Percentiles rank a stretch among this genome's conserved stretches.
Conservation (phyloP, 1,139 yeast species). For the Entelexis sorbosivorans region DNA sequence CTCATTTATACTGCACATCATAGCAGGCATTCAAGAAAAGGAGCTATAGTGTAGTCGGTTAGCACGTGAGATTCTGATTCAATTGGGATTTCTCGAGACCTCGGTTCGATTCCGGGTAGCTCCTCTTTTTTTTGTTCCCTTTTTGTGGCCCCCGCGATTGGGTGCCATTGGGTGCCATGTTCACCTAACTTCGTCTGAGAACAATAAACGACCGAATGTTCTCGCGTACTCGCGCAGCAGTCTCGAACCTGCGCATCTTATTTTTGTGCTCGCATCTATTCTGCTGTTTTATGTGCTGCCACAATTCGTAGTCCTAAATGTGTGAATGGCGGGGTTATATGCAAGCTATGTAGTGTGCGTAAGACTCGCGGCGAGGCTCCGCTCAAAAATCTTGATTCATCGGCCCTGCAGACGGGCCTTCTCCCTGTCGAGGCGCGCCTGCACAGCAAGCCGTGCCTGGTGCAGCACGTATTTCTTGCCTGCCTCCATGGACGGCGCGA, state of each 20-base stretch:
- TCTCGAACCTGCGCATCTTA: too few species aligned
- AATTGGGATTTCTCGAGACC: conserved; percentile 21
- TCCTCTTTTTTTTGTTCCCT: conserved; percentile 13
- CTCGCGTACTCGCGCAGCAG: too few species aligned
- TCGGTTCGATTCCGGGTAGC: conserved; percentile 23
- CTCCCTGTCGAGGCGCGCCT: conserved; percentile 23
- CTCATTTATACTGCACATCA: not conserved
- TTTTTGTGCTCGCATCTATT: too few species aligned
- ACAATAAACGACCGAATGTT: too few species aligned
- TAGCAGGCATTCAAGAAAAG: conserved; percentile 2
- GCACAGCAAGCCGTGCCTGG: conserved; percentile 24
- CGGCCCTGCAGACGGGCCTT: not conserved
- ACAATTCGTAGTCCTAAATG: too few species aligned
- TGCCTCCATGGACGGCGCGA: conserved; percentile 18
- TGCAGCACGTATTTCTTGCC: conserved; percentile 21
- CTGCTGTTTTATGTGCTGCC: not conserved
- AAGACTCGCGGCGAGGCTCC: not conserved
- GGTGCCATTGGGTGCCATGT: not conserved
- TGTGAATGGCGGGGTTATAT: not conserved
- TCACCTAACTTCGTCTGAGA: too few species aligned
- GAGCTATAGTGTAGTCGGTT: conserved; percentile 23
- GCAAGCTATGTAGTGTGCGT: not conserved
- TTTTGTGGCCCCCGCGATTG: not conserved
- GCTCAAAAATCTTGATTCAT: not conserved
- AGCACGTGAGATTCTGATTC: conserved; percentile 22